phyloP scores from a whole-genome alignment of 768 basidiomycete species.

The Pleurotus djamor region DNA sequence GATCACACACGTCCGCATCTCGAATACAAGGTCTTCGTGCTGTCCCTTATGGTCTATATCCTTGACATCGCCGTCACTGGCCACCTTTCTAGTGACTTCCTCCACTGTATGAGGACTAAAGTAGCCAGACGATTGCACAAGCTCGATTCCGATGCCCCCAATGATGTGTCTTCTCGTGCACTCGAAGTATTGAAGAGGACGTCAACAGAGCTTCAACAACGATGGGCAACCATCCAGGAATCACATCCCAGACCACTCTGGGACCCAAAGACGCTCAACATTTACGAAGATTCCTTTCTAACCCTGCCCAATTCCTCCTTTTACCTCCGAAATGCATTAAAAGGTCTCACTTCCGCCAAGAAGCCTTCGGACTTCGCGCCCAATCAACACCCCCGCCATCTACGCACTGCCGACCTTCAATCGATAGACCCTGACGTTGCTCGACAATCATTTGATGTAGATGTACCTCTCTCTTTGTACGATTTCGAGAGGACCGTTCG shows the following conservation, averaged over 20 bases:
- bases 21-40: slow-evolving; percentile 47
- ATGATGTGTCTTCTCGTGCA: slow-evolving; percentile 15
- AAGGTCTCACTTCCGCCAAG: background rate
- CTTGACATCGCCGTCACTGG: slow-evolving; percentile 16
- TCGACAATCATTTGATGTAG: background rate
- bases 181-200: slow-evolving; percentile 15
- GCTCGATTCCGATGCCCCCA: slow-evolving; percentile 22
- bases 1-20: slow-evolving; percentile 4
- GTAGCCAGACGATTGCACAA: slow-evolving; percentile 34
- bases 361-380: slow-evolving; percentile 15
- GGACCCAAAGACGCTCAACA: slow-evolving; percentile 20
- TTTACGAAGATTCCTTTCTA: slow-evolving; percentile 25
- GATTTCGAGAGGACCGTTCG: slow-evolving; percentile 35
- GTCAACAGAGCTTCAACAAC: slow-evolving; percentile 19
- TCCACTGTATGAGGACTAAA: slow-evolving; percentile 35
- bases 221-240: slow-evolving; percentile 29
- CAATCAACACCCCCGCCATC: slow-evolving; percentile 11
- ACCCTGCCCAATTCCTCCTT: slow-evolving; percentile 25
- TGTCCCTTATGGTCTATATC: slow-evolving; percentile 32
- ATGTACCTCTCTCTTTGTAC: slow-evolving; percentile 19
- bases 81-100: slow-evolving; percentile 26
- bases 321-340: slow-evolving; percentile 7
- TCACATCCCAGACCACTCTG: slow-evolving; percentile 21
- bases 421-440: background rate
- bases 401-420: slow-evolving; percentile 10